phyloP scores from a whole-genome alignment of 2,329 filamentous ascomycete species.

The Xylariaceae sp. region DNA sequence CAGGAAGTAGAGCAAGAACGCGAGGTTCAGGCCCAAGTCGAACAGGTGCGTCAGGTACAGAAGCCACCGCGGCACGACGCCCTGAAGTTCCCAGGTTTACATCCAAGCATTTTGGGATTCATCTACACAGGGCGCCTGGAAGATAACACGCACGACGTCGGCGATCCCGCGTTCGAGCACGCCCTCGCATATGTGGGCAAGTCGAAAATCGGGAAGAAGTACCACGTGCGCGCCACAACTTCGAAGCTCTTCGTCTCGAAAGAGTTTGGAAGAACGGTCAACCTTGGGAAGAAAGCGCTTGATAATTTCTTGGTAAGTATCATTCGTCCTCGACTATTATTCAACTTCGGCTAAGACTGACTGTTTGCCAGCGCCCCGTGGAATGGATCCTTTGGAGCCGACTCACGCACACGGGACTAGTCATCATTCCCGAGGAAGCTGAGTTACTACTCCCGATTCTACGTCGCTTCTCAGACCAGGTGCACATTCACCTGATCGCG shows the following conservation, averaged over 20 bases:
- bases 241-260: constrained; percentile 36
- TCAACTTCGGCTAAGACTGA: constrained; percentile 7
- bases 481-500: constrained; percentile 43
- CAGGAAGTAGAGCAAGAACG: constrained; percentile 58
- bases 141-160: constrained; percentile 24
- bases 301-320: constrained; percentile 32
- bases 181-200: constrained; percentile 40
- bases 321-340: background rate
- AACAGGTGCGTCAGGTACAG: constrained; percentile 51
- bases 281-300: constrained; percentile 6
- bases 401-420: constrained; percentile 42
- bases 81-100: constrained; percentile 41
- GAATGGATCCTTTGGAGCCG: constrained; percentile 58
- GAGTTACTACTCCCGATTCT: constrained; percentile 33
- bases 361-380: constrained; percentile 39
- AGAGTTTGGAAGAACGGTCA: constrained; percentile 47
- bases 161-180: constrained; percentile 31
- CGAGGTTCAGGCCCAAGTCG: constrained; percentile 55
- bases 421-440: constrained; percentile 60
- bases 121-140: constrained; percentile 36
- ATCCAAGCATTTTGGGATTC: constrained; percentile 43
- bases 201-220: constrained; percentile 33
- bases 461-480: constrained; percentile 43
- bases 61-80: constrained; percentile 39
- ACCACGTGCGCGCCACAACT: constrained; percentile 24